Evolutionary conservation across 2,329 filamentous ascomycete genomes (phyloP), one percentile per base, ranked within the genome.

Genomic region (Neophaeococcomyces mojaviensis): DNA sequence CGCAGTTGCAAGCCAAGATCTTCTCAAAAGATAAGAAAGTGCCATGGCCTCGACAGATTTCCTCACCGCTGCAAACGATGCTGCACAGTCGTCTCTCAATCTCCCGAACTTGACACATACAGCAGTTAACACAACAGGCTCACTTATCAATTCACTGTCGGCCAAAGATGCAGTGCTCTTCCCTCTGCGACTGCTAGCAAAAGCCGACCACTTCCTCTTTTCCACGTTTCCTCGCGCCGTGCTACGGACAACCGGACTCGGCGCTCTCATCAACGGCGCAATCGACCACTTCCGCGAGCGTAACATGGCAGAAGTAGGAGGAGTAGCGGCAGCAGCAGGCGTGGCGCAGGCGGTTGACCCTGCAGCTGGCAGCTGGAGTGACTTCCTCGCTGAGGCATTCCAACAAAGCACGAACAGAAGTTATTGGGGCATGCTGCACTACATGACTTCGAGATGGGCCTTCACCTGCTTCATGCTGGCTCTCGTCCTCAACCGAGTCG

Each of bases 391-490:
- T n/a, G 67, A 72, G 48, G 62, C 71, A 46, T 66, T 77, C 41
- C 69, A 74, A 48, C 42, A 48, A 10, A 55, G 52, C 39, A 68
- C 70, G 3, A 58, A 77, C 54, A 79, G 82, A 60, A 88, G 85
- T 35, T 73, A 96, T 35, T 86, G 87, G 36, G 88, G 86, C 50
- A 80, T 97, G 48, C 89, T 97, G 65, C 85, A 81, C 57, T 98
- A 97, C 65, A 74, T 88, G 35, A 94, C 86, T 1, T 94, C 87
- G 65, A 85, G 85, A 64, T 97, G 92, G 92, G 89, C 90, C 1
- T 70, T 97, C 48, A 82, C 83, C 43, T 96, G 88, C 58, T 82
- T 97, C 57, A 79, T 82, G 31, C 86, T 90, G 73, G 88, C 88
- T 18, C 78, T 97, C 48, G 69, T 96, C 48, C 72, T 97, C 19